Evolutionary conservation across 768 basidiomycete genomes (phyloP).

Genomic region (Hebeloma cylindrosporum): DNA sequence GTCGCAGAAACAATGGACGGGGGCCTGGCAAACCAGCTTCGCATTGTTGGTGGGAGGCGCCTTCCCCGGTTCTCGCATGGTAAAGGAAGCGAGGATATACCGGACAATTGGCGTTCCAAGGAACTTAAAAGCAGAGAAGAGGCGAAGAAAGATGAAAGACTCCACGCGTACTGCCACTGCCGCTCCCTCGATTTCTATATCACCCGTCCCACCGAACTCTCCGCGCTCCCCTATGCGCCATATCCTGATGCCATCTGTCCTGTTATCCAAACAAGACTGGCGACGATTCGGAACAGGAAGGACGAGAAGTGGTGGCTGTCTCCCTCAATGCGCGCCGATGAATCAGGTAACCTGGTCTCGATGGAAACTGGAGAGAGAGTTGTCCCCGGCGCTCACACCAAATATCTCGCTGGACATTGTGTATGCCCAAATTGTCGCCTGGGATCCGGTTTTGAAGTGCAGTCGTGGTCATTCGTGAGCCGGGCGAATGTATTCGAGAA

Average conservation of each 20-base stretch:
- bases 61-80: conserved; percentile 21
- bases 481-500: conserved; percentile 26
- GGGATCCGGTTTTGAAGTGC: conserved; percentile 27
- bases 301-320: conserved; percentile 34
- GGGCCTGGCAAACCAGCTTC: conserved; percentile 29
- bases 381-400: conserved; percentile 17
- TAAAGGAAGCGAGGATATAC: conserved; percentile 19
- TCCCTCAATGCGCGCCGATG: too few relatives aligned
- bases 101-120: conserved; percentile 27
- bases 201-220: conserved; percentile 24
- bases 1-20: conserved; percentile 34
- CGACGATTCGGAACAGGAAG: conserved; percentile 20
- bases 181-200: conserved; percentile 24
- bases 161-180: conserved; percentile 30
- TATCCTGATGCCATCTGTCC: conserved; percentile 31
- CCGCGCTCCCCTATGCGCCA: conserved; percentile 18
- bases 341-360: too few relatives aligned
- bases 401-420: conserved; percentile 32
- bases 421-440: conserved; percentile 29
- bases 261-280: conserved; percentile 20
- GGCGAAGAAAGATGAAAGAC: not conserved
- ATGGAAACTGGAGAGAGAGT: too few relatives aligned
- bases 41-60: conserved; percentile 14
- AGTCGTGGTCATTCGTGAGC: conserved; percentile 30
- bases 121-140: conserved; percentile 8